phyloP scores from a whole-genome alignment of 345 rosid genomes.

The Ceriops zippeliana region DNA sequence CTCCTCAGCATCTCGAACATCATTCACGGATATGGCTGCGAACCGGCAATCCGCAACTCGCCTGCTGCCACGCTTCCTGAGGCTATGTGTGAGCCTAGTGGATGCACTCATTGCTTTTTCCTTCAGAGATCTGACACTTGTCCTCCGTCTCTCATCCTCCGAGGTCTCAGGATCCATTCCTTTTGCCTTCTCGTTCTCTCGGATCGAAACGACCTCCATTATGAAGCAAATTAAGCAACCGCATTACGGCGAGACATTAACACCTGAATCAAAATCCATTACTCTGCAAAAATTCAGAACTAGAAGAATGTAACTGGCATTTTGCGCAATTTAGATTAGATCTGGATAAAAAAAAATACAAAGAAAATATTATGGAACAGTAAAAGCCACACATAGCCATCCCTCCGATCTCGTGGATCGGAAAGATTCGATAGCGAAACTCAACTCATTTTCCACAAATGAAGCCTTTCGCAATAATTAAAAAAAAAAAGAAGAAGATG shows the following conservation, averaged over 20 bases:
- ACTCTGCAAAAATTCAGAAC: background rate
- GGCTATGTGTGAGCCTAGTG: constrained; percentile 53
- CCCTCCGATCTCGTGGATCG: constrained; percentile 20
- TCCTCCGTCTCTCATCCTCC: constrained; percentile 65
- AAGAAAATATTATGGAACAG: constrained; percentile 3
- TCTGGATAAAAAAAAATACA: constrained; percentile 19
- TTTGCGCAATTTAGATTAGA: constrained; percentile 20
- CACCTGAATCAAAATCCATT: background rate
- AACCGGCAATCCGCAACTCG: constrained; percentile 55
- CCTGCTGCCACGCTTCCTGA: constrained; percentile 65
- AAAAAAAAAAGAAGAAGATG: background rate
- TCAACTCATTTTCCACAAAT: constrained; percentile 3
- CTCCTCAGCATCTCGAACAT: constrained; percentile 74
- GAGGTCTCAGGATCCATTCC: constrained; percentile 47
- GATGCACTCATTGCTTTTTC: constrained; percentile 82
- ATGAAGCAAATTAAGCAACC: constrained; percentile 2
- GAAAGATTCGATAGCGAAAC: constrained; percentile 4
- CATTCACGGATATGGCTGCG: constrained; percentile 54
- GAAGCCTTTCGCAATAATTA: background rate
- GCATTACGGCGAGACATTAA: background rate
- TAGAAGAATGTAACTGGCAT: constrained; percentile 45
- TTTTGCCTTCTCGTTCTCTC: constrained; percentile 43
- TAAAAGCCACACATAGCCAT: background rate
- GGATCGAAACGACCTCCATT: constrained; percentile 39
- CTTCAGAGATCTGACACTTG: constrained; percentile 52